These are phyloP conservation scores for Delonix regia DNA, from an alignment of 306 rosid genomes.

Conservation along the genomic window DNA sequence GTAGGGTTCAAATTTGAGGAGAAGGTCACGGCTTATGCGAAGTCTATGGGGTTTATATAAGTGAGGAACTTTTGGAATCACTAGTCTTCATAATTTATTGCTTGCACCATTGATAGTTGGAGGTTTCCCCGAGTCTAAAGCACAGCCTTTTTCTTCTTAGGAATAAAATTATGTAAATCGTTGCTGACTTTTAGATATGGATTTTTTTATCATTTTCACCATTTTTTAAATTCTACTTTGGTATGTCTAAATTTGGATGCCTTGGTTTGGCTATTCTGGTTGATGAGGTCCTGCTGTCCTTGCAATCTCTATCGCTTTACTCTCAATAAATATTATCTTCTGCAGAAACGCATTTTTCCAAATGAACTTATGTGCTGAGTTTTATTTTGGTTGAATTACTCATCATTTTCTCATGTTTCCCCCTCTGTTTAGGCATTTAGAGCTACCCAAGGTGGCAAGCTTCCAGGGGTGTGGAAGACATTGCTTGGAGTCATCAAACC, in stretches of 20 bases:
- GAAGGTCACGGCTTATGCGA: background rate
- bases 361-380: slow-evolving; percentile 17
- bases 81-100: background rate
- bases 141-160: background rate
- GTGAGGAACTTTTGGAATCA: background rate
- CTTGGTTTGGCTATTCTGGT: background rate
- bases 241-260: background rate
- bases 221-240: background rate
- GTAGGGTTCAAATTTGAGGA: background rate
- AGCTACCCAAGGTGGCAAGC: slow-evolving; percentile 57
- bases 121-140: background rate
- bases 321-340: background rate
- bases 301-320: background rate
- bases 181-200: background rate
- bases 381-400: slow-evolving; percentile 3
- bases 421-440: slow-evolving; percentile 65
- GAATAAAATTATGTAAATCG: background rate
- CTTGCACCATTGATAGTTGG: background rate
- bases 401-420: background rate
- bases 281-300: background rate
- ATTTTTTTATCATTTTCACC: background rate
- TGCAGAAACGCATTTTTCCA: background rate
- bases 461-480: slow-evolving; percentile 87
- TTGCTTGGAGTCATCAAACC: slow-evolving; percentile 70
- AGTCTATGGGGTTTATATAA: background rate